Evolutionary conservation across 179 eudicot genomes (phyloP).

Genomic region (Gypsophila paniculata): DNA sequence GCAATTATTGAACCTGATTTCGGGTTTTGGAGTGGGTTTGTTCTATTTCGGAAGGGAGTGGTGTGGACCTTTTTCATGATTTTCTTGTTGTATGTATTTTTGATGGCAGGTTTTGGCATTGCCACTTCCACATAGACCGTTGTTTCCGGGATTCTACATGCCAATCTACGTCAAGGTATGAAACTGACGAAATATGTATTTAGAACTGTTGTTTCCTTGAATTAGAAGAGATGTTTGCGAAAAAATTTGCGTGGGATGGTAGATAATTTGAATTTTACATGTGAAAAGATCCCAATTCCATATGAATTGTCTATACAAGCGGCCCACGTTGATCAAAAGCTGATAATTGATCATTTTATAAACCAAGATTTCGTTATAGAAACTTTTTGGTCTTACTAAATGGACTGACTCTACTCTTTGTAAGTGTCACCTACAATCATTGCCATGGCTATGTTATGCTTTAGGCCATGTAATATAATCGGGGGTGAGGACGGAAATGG

Average conservation of each 20-base stretch:
- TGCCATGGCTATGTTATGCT: background rate
- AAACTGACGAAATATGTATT: too few relatives aligned
- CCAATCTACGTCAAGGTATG: slow-evolving; percentile 91
- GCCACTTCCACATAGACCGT: slow-evolving; percentile 83
- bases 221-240: background rate
- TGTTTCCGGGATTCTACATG: slow-evolving; percentile 98
- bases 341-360: background rate
- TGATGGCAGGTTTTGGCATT: slow-evolving; percentile 76
- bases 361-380: background rate
- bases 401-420: background rate
- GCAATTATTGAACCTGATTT: too few relatives aligned
- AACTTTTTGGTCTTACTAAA: too few relatives aligned
- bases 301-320: background rate
- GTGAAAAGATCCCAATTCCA: background rate
- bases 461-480: background rate
- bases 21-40: too few relatives aligned
- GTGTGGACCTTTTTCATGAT: background rate
- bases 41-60: background rate
- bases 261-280: too few relatives aligned
- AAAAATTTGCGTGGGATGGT: background rate
- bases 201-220: too few relatives aligned
- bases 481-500: background rate
- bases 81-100: background rate
- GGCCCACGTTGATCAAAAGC: background rate
- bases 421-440: background rate